Conservation (phyloP, 176 grass and related monocot species). For the Lolium perenne region DNA sequence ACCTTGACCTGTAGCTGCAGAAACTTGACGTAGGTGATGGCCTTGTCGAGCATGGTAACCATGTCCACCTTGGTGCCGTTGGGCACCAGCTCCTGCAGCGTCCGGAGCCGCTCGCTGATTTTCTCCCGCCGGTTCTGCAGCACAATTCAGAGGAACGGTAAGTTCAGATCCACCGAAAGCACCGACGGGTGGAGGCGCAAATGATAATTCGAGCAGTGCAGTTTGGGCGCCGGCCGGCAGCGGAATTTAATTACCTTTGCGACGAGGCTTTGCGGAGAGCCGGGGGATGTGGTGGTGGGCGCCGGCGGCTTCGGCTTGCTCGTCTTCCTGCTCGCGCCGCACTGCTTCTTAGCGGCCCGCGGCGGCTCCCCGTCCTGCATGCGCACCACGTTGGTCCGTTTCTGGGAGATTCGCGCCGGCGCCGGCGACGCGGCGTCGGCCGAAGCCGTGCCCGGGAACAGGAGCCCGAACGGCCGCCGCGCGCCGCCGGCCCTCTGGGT, state of each 20-base stretch:
- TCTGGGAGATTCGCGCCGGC: constrained; percentile 49
- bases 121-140: constrained; percentile 75
- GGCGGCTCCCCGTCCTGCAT: constrained; percentile 49
- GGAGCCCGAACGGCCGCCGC: constrained; percentile 38
- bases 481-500: constrained; percentile 19
- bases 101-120: constrained; percentile 80
- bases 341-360: constrained; percentile 64
- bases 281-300: constrained; percentile 12
- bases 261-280: constrained; percentile 59
- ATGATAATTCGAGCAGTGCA: too few species aligned
- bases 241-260: constrained; percentile 60
- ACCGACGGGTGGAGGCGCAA: too few species aligned
- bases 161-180: background rate
- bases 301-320: constrained; percentile 54
- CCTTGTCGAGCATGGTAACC: constrained; percentile 97
- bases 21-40: constrained; percentile 87
- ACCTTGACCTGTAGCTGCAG: constrained; percentile 98
- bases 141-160: background rate
- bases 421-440: constrained; percentile 36
- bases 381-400: constrained; percentile 51
- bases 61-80: constrained; percentile 88
- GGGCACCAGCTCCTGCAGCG: constrained; percentile 90
- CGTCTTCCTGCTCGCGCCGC: constrained; percentile 59
- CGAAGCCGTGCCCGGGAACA: constrained; percentile 53
- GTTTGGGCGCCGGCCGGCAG: too few species aligned